A percentile compares a stretch with the other conserved stretches of the same genome.
These are phyloP conservation scores for Phaeosphaeria sp. DNA, from an alignment of 2,329 filamentous ascomycete species.

Conservation along the genomic window DNA sequence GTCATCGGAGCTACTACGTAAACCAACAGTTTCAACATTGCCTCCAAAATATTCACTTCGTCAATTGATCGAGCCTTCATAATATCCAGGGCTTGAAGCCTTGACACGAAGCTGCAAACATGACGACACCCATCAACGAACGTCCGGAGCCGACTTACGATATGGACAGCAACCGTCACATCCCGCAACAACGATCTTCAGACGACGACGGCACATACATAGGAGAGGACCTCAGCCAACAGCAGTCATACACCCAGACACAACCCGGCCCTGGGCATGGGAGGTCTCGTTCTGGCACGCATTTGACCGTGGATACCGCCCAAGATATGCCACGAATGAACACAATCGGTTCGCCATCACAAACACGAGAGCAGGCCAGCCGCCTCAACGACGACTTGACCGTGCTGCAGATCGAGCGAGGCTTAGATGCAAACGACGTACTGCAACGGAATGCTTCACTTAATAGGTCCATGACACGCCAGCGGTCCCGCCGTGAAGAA, in stretches of 20 bases:
- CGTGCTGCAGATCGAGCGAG: conserved; percentile 69
- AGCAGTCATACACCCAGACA: conserved; percentile 28
- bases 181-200: conserved; percentile 41
- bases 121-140: conserved; percentile 45
- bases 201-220: conserved; percentile 48
- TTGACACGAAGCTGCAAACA: conserved; percentile 21
- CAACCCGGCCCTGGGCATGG: conserved; percentile 14
- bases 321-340: conserved; percentile 36
- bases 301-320: conserved; percentile 58
- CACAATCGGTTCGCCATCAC: conserved; percentile 58
- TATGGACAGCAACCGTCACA: conserved; percentile 35
- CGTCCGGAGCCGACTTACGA: conserved; percentile 46
- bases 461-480: conserved; percentile 56
- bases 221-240: conserved; percentile 44
- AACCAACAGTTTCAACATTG: conserved; percentile 3
- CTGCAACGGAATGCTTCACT: conserved; percentile 43
- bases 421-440: conserved; percentile 57
- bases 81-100: conserved; percentile 1
- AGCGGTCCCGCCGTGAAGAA: conserved; percentile 62
- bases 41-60: background rate
- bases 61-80: background rate
- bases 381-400: conserved; percentile 71
- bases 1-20: conserved; percentile 10
- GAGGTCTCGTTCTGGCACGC: conserved; percentile 46
- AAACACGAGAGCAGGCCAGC: conserved; percentile 64